Conservation (phyloP, 257 asterid species). For the Solanum lignicaule region DNA sequence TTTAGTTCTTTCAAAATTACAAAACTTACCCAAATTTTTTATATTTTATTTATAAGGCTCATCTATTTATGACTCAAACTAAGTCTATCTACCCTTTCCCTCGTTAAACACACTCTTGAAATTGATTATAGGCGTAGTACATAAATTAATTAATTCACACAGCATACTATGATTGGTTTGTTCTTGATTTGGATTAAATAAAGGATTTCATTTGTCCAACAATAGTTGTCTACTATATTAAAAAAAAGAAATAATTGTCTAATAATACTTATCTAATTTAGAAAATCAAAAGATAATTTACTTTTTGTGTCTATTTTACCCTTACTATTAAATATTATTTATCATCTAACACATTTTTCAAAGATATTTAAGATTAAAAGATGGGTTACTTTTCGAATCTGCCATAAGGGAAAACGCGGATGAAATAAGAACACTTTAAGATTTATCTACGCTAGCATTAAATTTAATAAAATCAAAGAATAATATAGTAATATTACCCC, state of each 20-base stretch:
- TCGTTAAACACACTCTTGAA: background rate
- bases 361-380: too few relatives aligned
- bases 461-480: too few relatives aligned
- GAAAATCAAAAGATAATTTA: too few relatives aligned
- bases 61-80: background rate
- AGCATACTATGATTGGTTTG: background rate
- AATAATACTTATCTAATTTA: too few relatives aligned
- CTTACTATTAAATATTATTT: background rate
- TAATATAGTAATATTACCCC: background rate
- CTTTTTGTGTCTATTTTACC: too few relatives aligned
- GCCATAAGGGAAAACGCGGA: too few relatives aligned
- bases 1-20: background rate
- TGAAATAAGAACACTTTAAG: too few relatives aligned
- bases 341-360: too few relatives aligned
- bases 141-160: background rate
- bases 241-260: too few relatives aligned
- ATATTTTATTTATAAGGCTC: background rate
- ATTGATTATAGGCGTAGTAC: background rate
- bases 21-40: too few relatives aligned
- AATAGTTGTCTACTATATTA: too few relatives aligned
- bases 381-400: too few relatives aligned
- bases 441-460: background rate
- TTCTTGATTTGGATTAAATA: background rate
- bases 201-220: fast-evolving
- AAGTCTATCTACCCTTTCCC: background rate